A percentile compares a stretch with the other conserved stretches of the same genome.
These are phyloP conservation scores for Acanthamoeba royreba DNA, from an alignment of 208 protist genomes.

Conservation along the genomic window DNA sequence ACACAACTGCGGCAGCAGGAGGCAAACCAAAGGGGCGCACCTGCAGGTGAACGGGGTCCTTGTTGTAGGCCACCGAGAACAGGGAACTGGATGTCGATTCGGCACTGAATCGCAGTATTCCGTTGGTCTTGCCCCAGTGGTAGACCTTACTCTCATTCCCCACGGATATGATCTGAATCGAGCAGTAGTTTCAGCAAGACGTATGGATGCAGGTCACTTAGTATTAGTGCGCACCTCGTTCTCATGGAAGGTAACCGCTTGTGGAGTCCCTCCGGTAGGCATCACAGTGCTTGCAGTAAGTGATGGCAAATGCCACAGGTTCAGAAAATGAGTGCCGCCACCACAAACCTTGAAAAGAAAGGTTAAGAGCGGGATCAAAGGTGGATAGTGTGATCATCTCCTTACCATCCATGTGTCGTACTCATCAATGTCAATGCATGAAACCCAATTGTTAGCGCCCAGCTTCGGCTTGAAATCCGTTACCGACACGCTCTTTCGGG, in stretches of 20 bases:
- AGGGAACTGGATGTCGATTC: neutral
- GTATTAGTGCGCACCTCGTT: neutral
- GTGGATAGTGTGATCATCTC: neutral
- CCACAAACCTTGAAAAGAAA: neutral
- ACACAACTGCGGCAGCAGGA: neutral
- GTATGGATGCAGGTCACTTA: neutral
- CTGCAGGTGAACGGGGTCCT: neutral
- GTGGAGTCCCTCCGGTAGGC: neutral
- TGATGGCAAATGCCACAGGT: neutral
- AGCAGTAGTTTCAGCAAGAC: no score
- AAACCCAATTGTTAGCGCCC: neutral
- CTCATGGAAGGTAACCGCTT: neutral
- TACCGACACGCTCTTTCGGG: neutral
- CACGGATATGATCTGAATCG: neutral
- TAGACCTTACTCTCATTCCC: neutral
- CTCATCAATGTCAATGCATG: neutral
- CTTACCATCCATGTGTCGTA: constrained; percentile 7
- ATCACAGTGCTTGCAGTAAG: neutral
- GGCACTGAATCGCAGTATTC: neutral
- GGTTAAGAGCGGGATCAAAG: neutral
- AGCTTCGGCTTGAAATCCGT: neutral
- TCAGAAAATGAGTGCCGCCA: neutral
- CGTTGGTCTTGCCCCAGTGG: neutral
- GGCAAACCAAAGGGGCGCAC: neutral
- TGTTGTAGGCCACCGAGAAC: neutral